Evolutionary conservation across 2,329 filamentous ascomycete genomes (phyloP).

Genomic region (Aureobasidium subglaciale): DNA sequence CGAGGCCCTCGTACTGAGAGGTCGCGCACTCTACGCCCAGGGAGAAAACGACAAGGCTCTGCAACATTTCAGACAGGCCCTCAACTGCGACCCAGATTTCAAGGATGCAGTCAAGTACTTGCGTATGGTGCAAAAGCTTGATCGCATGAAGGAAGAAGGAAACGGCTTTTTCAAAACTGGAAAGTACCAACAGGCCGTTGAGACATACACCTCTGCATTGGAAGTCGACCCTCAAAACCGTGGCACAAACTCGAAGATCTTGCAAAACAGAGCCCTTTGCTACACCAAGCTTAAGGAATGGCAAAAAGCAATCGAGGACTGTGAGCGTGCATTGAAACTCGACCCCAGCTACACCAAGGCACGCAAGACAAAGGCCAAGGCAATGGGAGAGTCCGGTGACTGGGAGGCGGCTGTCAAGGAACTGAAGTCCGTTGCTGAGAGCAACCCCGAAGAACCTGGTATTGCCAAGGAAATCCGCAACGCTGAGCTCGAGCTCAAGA

Average conservation of each 20-base stretch:
- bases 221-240: slow-evolving; percentile 82
- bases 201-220: slow-evolving; percentile 76
- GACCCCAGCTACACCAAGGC: slow-evolving; percentile 86
- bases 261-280: slow-evolving; percentile 88
- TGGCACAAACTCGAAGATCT: slow-evolving; percentile 87
- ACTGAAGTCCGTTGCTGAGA: slow-evolving; percentile 77
- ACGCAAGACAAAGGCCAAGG: slow-evolving; percentile 88
- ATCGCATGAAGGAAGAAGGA: slow-evolving; percentile 88
- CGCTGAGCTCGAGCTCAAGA: slow-evolving; percentile 94
- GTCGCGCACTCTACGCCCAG: slow-evolving; percentile 78
- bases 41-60: slow-evolving; percentile 94
- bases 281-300: slow-evolving; percentile 78
- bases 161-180: slow-evolving; percentile 85
- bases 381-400: slow-evolving; percentile 71
- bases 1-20: slow-evolving; percentile 84
- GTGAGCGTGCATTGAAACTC: slow-evolving; percentile 72
- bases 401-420: slow-evolving; percentile 91
- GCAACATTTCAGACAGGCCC: slow-evolving; percentile 82
- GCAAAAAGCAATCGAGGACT: slow-evolving; percentile 74
- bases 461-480: slow-evolving; percentile 79
- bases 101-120: slow-evolving; percentile 82
- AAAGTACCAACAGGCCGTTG: slow-evolving; percentile 70
- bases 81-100: slow-evolving; percentile 87
- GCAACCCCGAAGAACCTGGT: slow-evolving; percentile 71
- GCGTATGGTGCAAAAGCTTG: slow-evolving; percentile 82